Base-by-base conservation (phyloP, 1,284 basidiomycete genomes). In the Calocybe gambosa region DNA sequence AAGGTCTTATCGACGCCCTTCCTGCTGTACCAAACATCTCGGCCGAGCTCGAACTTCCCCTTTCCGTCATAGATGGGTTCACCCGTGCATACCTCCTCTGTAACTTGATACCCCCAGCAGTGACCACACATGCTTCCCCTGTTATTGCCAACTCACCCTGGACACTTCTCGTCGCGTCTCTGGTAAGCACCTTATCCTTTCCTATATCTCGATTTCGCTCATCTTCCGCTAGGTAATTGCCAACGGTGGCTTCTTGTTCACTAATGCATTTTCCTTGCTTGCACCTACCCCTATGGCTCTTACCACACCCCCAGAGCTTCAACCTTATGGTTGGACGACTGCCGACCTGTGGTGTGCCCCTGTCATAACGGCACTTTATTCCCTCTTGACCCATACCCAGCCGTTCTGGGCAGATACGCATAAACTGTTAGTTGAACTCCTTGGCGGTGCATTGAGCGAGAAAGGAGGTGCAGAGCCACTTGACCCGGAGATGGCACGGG, bases 211-310 rank as follows among this genome's bases (percentile, higher is more conserved):
- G 43, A 38, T 38, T 36, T 38, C n/a, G 36, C 15, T 36, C 13
- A 7, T 7, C 23, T 40, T 51, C 56, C 10, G 18, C 23, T 38
- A 88, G 85, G 56, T 84, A 39, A 73, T 74, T 18, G 78, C 86
- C 33, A 89, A 89, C 58, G 78, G 73, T 5, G 85, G 85, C 8
- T 85, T 85, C 68, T 84, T 89, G 69, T 55, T 86, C 54, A 71
- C 74, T 25, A 84, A 82, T 65, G 61, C 82, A 42, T 71, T 82
- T 61, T 85, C 83, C 29, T 76, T 87, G 63, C 69, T 87, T 40
- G 70, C 78, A 44, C 85, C 85, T 0, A 79, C 78, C 12, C 66
- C 81, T 0, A 66, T 85, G 48, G 55, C 75, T 5, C 60, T 88
- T 15, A 69, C 78, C 35, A 88, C 85, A 0, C 86, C 86, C 2